A percentile compares a stretch with the other conserved stretches of the same genome.
These are phyloP conservation scores for Pythium periplocum DNA, from an alignment of 352 stramenopile species.

Conservation along the genomic window DNA sequence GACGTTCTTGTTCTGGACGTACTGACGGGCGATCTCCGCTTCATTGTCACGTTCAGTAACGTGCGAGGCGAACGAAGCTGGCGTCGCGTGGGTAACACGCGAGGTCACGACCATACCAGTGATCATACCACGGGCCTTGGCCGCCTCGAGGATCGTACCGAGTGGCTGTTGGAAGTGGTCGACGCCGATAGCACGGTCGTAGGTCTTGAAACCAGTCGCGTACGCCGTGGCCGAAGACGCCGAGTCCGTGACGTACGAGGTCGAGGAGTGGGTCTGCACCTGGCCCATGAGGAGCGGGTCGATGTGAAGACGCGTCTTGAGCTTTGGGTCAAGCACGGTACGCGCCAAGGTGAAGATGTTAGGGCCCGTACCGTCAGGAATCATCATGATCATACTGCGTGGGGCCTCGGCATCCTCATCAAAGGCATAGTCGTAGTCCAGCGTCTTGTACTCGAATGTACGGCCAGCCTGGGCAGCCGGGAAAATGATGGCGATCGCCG, in stretches of 20 bases:
- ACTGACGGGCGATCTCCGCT: slow-evolving; percentile 49
- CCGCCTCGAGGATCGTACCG: slow-evolving; percentile 52
- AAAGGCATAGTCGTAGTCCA: slow-evolving; percentile 54
- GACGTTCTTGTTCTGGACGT: slow-evolving; percentile 60
- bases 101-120: slow-evolving; percentile 67
- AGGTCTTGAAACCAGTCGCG: slow-evolving; percentile 60
- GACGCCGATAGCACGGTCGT: slow-evolving; percentile 49
- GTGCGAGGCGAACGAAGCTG: slow-evolving; percentile 47
- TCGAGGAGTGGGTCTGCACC: slow-evolving; percentile 58
- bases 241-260: slow-evolving; percentile 60
- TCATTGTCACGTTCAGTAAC: slow-evolving; percentile 48
- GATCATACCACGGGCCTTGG: slow-evolving; percentile 56
- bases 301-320: slow-evolving; percentile 54
- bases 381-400: slow-evolving; percentile 70
- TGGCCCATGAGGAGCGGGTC: slow-evolving; percentile 48
- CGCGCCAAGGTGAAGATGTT: slow-evolving; percentile 58
- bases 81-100: slow-evolving; percentile 57
- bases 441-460: slow-evolving; percentile 57
- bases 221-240: slow-evolving; percentile 51
- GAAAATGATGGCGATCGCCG: slow-evolving; percentile 23
- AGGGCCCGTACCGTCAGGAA: slow-evolving; percentile 54
- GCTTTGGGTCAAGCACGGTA: slow-evolving; percentile 43
- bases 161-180: slow-evolving; percentile 50
- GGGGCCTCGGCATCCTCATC: slow-evolving; percentile 39
- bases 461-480: slow-evolving; percentile 13